These are phyloP conservation scores for Dysphania ambrosioides DNA, from an alignment of 148 eudicot species.

Conservation along the genomic window DNA sequence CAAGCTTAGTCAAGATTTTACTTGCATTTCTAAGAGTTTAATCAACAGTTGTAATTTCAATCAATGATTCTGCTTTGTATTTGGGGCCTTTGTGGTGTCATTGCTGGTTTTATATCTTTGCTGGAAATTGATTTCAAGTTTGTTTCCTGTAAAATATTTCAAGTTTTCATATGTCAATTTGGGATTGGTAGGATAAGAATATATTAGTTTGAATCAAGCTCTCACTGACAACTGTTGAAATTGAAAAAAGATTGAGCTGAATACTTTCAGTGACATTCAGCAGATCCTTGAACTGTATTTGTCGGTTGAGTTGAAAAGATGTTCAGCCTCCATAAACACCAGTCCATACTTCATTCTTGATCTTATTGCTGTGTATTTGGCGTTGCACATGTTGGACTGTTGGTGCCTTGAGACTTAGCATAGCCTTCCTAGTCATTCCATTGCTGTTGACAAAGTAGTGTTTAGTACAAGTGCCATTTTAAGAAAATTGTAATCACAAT, in stretches of 20 bases:
- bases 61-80: background rate
- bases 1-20: constrained; percentile 1
- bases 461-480: too few species aligned
- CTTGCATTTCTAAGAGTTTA: constrained; percentile 8
- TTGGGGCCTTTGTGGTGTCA: background rate
- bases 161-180: too few species aligned
- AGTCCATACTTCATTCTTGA: background rate
- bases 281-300: background rate
- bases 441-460: background rate
- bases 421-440: background rate
- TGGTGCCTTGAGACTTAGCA: background rate
- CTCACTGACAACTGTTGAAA: background rate
- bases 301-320: background rate
- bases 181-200: background rate
- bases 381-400: too few species aligned
- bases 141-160: too few species aligned
- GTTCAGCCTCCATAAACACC: background rate
- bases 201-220: background rate
- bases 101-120: background rate
- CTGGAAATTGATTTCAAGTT: background rate
- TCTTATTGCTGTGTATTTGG: background rate
- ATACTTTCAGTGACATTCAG: background rate
- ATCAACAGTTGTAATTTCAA: background rate
- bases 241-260: background rate
- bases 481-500: background rate